Percentiles rank a stretch among this genome's conserved stretches.
These are phyloP conservation scores for Parastagonospora nodorum DNA, from an alignment of 2,329 filamentous ascomycete genomes.

Conservation along the genomic window DNA sequence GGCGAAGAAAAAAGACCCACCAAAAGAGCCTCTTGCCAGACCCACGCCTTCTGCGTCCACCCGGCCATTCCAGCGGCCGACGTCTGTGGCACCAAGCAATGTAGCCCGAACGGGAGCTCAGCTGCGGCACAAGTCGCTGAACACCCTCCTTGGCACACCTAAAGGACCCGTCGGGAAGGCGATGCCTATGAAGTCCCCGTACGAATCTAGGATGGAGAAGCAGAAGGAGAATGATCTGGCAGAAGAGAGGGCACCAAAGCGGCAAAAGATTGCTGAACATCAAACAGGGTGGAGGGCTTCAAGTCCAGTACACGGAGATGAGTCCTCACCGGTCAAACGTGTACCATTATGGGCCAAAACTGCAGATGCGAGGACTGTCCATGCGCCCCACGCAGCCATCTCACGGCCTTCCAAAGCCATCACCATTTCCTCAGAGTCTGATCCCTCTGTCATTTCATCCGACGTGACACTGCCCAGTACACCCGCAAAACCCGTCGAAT, in stretches of 20 bases:
- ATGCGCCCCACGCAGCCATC: conserved; percentile 17
- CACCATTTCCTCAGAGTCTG: conserved; percentile 43
- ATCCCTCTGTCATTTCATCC: conserved; percentile 22
- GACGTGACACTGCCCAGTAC: conserved; percentile 31
- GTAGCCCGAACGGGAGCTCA: conserved; percentile 39
- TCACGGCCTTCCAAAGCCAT: conserved; percentile 39
- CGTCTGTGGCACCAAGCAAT: conserved; percentile 20
- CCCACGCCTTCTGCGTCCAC: conserved; percentile 20
- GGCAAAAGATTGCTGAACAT: conserved; percentile 38
- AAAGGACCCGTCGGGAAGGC: conserved; percentile 68
- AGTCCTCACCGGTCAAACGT: conserved; percentile 15
- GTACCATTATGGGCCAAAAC: conserved; percentile 30
- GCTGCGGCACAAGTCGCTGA: conserved; percentile 62
- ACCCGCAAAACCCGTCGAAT: conserved; percentile 10
- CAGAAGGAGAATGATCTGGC: conserved; percentile 36
- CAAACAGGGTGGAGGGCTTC: conserved; percentile 14
- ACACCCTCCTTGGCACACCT: conserved; percentile 68
- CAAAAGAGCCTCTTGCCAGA: conserved; percentile 47
- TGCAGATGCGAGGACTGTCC: conserved; percentile 25
- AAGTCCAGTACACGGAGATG: conserved; percentile 16
- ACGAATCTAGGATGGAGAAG: conserved; percentile 56
- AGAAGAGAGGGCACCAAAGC: conserved; percentile 45
- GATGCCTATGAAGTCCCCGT: conserved; percentile 66
- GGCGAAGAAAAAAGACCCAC: conserved; percentile 64
- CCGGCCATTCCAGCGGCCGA: conserved; percentile 25